These are phyloP conservation scores for Pseudogymnoascus sp. DNA, from an alignment of 2,329 filamentous ascomycete genomes.

Conservation along the genomic window DNA sequence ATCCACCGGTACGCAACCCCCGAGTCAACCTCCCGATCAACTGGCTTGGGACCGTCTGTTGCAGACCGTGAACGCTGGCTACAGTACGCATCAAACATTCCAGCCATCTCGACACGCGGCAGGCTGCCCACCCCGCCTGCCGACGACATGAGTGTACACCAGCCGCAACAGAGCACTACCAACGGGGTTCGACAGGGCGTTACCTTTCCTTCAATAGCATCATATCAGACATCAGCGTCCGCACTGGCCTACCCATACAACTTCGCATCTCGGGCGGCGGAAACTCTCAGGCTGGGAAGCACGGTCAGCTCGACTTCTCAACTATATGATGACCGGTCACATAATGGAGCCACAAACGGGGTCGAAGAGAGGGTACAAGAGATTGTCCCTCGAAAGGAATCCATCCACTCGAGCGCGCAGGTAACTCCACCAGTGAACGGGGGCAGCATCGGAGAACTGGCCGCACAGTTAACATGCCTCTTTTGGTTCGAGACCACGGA, in stretches of 20 bases:
- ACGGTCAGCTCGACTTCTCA: slow-evolving; percentile 15
- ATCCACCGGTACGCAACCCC: background rate
- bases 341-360: background rate
- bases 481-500: slow-evolving; percentile 94
- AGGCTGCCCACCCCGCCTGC: slow-evolving; percentile 44
- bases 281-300: slow-evolving; percentile 13
- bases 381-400: slow-evolving; percentile 20
- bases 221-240: slow-evolving; percentile 14
- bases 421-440: slow-evolving; percentile 71
- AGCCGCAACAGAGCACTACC: slow-evolving; percentile 36
- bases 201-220: slow-evolving; percentile 17
- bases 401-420: slow-evolving; percentile 40
- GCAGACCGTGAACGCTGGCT: slow-evolving; percentile 12
- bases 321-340: slow-evolving; percentile 1
- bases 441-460: slow-evolving; percentile 73
- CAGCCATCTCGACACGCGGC: slow-evolving; percentile 19
- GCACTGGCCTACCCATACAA: slow-evolving; percentile 12
- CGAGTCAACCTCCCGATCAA: background rate
- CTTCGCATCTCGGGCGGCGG: slow-evolving; percentile 18
- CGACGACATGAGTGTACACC: slow-evolving; percentile 45
- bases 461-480: slow-evolving; percentile 86
- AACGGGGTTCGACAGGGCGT: slow-evolving; percentile 38
- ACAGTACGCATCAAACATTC: slow-evolving; percentile 17
- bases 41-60: background rate
- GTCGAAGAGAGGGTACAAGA: slow-evolving; percentile 15